Evolutionary conservation across 106 monocot genomes (phyloP).

Genomic region (Phalaenopsis equestris): DNA sequence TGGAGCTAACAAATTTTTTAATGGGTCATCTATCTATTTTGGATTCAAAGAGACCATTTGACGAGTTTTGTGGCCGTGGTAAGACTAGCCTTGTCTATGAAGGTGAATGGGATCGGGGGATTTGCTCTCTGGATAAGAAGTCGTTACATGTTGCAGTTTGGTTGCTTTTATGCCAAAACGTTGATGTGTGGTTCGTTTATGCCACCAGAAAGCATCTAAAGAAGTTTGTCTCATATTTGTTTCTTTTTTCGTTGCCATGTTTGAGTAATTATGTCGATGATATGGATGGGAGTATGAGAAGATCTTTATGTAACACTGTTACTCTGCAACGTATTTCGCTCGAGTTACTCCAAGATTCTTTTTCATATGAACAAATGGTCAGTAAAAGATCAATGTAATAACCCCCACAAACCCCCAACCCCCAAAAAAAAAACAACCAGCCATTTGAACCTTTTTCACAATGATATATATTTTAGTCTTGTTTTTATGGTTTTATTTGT

Average conservation of each 20-base stretch:
- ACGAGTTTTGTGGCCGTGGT: constrained; percentile 6
- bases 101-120: constrained; percentile 41
- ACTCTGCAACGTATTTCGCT: constrained; percentile 39
- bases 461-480: background rate
- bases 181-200: constrained; percentile 75
- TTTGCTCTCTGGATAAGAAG: constrained; percentile 53
- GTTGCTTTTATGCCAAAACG: constrained; percentile 63
- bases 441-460: background rate
- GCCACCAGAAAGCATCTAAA: constrained; percentile 41
- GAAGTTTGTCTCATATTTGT: constrained; percentile 49
- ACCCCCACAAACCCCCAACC: background rate
- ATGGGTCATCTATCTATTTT: constrained; percentile 18
- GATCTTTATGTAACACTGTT: constrained; percentile 12
- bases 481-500: background rate
- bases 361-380: constrained; percentile 66
- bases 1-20: constrained; percentile 47
- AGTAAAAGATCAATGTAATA: constrained; percentile 9
- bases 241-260: constrained; percentile 25
- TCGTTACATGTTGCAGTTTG: constrained; percentile 58
- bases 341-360: constrained; percentile 47
- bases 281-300: background rate
- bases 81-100: background rate
- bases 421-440: background rate
- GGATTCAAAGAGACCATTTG: constrained; percentile 6
- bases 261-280: constrained; percentile 8